These are phyloP conservation scores for Colletotrichum ledebouriae DNA, from an alignment of 2,329 filamentous ascomycete genomes.

Conservation along the genomic window DNA sequence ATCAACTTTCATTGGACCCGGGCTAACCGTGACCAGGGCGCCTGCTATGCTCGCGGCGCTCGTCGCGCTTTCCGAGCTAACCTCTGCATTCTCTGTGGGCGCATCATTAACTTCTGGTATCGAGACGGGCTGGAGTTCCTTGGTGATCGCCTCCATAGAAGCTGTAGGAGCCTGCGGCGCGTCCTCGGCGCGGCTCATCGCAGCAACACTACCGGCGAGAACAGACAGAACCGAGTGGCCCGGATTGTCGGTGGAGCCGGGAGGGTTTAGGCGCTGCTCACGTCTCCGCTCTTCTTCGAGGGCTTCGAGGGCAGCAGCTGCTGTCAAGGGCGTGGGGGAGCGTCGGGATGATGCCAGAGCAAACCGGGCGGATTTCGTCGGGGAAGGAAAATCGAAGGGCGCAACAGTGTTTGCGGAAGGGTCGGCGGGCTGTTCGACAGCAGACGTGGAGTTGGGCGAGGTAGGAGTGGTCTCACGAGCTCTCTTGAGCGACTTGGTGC, in stretches of 20 bases:
- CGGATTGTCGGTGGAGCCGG: conserved; percentile 65
- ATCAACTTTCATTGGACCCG: conserved; percentile 69
- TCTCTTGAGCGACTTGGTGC: conserved; percentile 58
- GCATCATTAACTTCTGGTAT: conserved; percentile 50
- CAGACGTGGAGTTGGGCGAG: conserved; percentile 49
- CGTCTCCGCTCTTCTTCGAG: conserved; percentile 66
- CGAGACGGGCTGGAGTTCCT: conserved; percentile 45
- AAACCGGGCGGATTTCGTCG: conserved; percentile 67
- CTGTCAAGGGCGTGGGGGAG: conserved; percentile 62
- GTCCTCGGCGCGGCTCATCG: conserved; percentile 70
- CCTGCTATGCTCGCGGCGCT: conserved; percentile 58
- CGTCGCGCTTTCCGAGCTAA: conserved; percentile 58
- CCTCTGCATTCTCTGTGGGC: conserved; percentile 56
- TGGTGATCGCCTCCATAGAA: conserved; percentile 58
- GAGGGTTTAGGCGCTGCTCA: conserved; percentile 53
- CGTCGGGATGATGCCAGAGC: conserved; percentile 56
- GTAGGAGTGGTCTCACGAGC: conserved; percentile 58
- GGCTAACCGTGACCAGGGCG: conserved; percentile 62
- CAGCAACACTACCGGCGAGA: conserved; percentile 66
- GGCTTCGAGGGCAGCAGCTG: conserved; percentile 60
- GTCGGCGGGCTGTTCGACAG: conserved; percentile 44
- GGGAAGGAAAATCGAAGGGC: conserved; percentile 53
- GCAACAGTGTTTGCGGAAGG: conserved; percentile 18
- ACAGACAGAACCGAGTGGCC: conserved; percentile 66
- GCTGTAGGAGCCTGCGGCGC: conserved; percentile 62